These are phyloP conservation scores for Nemania serpens DNA, from an alignment of 2,329 filamentous ascomycete genomes.

Conservation along the genomic window DNA sequence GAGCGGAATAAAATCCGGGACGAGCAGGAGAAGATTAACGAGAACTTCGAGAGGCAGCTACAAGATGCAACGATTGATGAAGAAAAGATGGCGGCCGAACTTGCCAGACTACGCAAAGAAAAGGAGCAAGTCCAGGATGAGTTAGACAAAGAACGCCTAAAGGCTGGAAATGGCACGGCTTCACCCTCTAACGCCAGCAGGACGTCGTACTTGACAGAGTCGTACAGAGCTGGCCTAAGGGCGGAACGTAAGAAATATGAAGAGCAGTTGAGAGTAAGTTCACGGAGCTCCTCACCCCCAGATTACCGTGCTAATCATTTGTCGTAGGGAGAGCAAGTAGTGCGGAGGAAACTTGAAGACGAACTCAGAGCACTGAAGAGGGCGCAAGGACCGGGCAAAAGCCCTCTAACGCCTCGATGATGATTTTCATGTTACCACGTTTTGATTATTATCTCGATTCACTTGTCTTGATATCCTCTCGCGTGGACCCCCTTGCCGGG, in stretches of 20 bases:
- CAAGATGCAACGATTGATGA: slow-evolving; percentile 35
- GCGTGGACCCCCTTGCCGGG: slow-evolving; percentile 3
- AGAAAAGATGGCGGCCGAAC: slow-evolving; percentile 35
- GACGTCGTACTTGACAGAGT: slow-evolving; percentile 42
- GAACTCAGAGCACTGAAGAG: slow-evolving; percentile 40
- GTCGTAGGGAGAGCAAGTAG: slow-evolving; percentile 40
- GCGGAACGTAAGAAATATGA: slow-evolving; percentile 44
- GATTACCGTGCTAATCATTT: slow-evolving; percentile 25
- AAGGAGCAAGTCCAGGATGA: slow-evolving; percentile 42
- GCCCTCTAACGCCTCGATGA: slow-evolving; percentile 32
- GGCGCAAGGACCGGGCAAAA: slow-evolving; percentile 39
- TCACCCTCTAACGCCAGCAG: slow-evolving; percentile 37
- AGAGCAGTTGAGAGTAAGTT: slow-evolving; percentile 42
- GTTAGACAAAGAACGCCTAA: slow-evolving; percentile 41
- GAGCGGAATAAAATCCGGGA: slow-evolving; percentile 35
- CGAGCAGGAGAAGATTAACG: slow-evolving; percentile 34
- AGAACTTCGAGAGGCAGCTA: slow-evolving; percentile 37
- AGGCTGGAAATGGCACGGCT: slow-evolving; percentile 32
- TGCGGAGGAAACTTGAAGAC: slow-evolving; percentile 41
- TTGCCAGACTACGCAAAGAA: slow-evolving; percentile 38
- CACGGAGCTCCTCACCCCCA: background rate
- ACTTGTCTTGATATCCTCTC: slow-evolving; percentile 5
- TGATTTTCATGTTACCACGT: slow-evolving; percentile 14
- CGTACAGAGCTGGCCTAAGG: slow-evolving; percentile 40
- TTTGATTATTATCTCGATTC: slow-evolving; percentile 8